Evolutionary conservation across 306 rosid genomes (phyloP).

Genomic region (Cicer pinnatifidum): DNA sequence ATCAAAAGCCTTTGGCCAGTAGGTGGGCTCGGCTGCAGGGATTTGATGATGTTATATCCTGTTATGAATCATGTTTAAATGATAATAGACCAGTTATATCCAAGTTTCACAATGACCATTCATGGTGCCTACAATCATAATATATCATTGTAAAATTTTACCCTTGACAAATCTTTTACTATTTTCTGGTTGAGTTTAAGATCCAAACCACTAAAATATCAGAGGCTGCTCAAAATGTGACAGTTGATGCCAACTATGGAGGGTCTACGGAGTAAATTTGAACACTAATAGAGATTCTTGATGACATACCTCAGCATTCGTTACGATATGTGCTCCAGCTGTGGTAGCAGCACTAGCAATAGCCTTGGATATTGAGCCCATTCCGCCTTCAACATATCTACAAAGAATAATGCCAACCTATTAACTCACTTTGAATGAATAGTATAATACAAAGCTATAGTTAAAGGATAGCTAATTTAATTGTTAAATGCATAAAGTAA

Average conservation of each 20-base stretch:
- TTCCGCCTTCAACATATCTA: slow-evolving; percentile 98
- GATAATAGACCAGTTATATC: neutral
- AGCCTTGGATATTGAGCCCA: slow-evolving; percentile 95
- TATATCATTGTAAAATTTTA: neutral
- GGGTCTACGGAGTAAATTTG: slow-evolving; percentile 4
- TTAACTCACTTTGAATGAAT: slow-evolving; percentile 23
- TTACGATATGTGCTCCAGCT: slow-evolving; percentile 79
- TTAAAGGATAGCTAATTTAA: slow-evolving; percentile 15
- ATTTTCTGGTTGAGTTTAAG: slow-evolving; percentile 12
- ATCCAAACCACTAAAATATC: slow-evolving; percentile 24
- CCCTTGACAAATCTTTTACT: neutral
- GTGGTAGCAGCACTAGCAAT: slow-evolving; percentile 73
- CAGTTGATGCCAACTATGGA: neutral
- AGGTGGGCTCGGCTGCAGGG: neutral
- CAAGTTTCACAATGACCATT: slow-evolving; percentile 20
- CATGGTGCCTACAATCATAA: slow-evolving; percentile 27
- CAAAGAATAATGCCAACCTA: slow-evolving; percentile 39
- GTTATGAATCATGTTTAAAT: slow-evolving; percentile 3
- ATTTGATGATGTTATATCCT: neutral
- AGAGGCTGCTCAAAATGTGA: slow-evolving; percentile 33
- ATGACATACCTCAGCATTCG: slow-evolving; percentile 74
- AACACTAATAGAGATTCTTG: slow-evolving; percentile 39
- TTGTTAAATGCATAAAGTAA: slow-evolving; percentile 24
- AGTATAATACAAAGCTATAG: slow-evolving; percentile 21
- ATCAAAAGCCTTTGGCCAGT: neutral